A percentile compares a stretch with the other conserved stretches of the same genome.
These are phyloP conservation scores for Colletotrichum lupini DNA, from an alignment of 2,329 filamentous ascomycete species.

Conservation along the genomic window DNA sequence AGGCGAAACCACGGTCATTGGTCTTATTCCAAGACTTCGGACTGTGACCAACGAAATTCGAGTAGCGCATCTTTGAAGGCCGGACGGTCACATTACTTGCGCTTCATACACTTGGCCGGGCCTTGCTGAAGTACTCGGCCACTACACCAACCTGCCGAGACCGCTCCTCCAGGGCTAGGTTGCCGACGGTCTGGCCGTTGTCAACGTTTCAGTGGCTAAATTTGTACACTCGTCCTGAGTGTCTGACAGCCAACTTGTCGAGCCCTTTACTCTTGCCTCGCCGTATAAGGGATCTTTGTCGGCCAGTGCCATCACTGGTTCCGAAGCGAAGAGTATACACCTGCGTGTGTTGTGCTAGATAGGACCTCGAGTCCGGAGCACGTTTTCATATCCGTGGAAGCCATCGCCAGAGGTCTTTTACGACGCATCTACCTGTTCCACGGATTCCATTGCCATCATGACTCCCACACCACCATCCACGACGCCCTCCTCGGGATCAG, in stretches of 20 bases:
- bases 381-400: not conserved
- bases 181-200: conserved; percentile 9
- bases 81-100: not conserved
- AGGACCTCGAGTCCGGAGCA: not conserved
- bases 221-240: not conserved
- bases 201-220: conserved; percentile 16
- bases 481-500: conserved; percentile 76
- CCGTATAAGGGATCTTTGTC: conserved; percentile 9
- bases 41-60: not conserved
- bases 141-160: not conserved
- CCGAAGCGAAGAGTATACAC: not conserved
- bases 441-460: conserved; percentile 59
- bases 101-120: not conserved
- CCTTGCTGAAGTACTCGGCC: conserved; percentile 9
- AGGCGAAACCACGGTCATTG: not conserved
- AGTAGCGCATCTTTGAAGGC: not conserved
- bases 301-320: not conserved
- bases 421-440: not conserved
- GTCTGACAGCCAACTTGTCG: conserved; percentile 5
- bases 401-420: not conserved
- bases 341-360: conserved; percentile 9
- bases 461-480: conserved; percentile 83
- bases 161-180: not conserved
- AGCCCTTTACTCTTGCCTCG: not conserved
- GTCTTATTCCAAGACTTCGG: not conserved